Evolutionary conservation across 2,329 filamentous ascomycete genomes (phyloP), one percentile per base, ranked within the genome.

Genomic region (Chaetomiaceae sp.): DNA sequence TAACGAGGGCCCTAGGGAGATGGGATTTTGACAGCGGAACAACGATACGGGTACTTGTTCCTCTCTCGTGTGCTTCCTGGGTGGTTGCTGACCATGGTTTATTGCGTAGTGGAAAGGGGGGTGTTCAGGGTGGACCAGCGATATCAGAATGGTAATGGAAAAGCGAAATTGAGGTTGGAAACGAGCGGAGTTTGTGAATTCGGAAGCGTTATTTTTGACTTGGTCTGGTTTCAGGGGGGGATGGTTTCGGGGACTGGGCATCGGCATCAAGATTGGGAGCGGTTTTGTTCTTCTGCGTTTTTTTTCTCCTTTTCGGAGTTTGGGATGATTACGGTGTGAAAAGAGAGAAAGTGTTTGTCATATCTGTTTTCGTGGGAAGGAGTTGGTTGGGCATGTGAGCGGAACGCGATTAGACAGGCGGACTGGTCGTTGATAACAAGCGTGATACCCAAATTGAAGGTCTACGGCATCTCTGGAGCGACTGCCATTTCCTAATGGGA

Each of bases 361-460:
- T 20, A 30, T 23, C 10, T 16, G 4, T 20, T 17, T 38, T 43
- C 12, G 5, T 16, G n/a, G 40, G 40, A 17, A 16, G 48, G 41
- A 30, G 41, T 50, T 39, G 19, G 14, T 27, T 17, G 23, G 48
- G 41, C 41, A 44, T 39, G 19, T n/a, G 41, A 44, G 30, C 17
- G 34, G 40, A 17, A 34, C 20, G 35, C 25, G 5, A 31, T 31
- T 31, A 39, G 34, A 50, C 23, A 31, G 46, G 30, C n/a, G 30
- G 38, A 19, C 39, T 30, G 35, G 31, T n/a, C n/a, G 19, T 37
- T 17, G 6, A n/a, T n/a, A n/a, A n/a, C 17, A 20, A 43, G 40
- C 45, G 46, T 40, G 48, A 50, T 50, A 50, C 48, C 48, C 48
- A 33, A 30, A 39, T 38, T 39, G 25, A 39, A 44, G 6, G 39